Evolutionary conservation across 345 rosid species (phyloP), one percentile per base, ranked within the genome.

Genomic region (Lepidium didymum): DNA sequence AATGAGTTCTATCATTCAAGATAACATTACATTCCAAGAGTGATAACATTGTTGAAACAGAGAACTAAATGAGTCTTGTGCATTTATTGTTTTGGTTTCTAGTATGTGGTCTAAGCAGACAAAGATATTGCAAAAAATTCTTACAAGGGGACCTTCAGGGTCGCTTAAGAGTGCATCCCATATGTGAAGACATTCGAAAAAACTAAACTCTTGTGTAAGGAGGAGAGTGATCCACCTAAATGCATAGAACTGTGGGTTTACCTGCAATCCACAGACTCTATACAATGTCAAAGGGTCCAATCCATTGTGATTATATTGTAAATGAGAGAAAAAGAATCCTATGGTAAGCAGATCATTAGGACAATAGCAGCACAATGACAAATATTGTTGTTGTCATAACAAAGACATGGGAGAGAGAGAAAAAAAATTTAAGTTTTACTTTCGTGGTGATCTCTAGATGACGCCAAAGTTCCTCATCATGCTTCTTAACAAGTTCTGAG

Each of bases 401-500:
- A 49, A 37, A 47, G 12, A 67, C 29, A 36, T 34, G 33, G 31
- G 6, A 8, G 9, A 41, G 10, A 10, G 10, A 38, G n/a, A 13
- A 31, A 21, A 45, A 37, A 27, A n/a, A 21, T 2, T 45, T 51
- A n/a, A n/a, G 43, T 78, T 83, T 80, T 87, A 89, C 99, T 82
- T 91, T 88, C 34, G 97, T 88, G 69, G 97, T 87, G 80, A 93
- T 67, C 81, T 93, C 99, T 72, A 94, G 87, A 82, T 94, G 99
- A 49, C 99, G 99, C 99, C 99, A 94, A 58, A 94, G 97, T 78
- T 94, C 99, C 72, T 94, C 97, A 78, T 94, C 99, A 70, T 94
- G 95, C 55, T 87, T 91, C 80, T 85, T 94, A 72, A 94, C 76
- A 72, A 94, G 84, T 51, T 85, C 86, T 1, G 97, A 89, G 78